phyloP scores from a whole-genome alignment of 163 green algal species.

The Chlorella variabilis region DNA sequence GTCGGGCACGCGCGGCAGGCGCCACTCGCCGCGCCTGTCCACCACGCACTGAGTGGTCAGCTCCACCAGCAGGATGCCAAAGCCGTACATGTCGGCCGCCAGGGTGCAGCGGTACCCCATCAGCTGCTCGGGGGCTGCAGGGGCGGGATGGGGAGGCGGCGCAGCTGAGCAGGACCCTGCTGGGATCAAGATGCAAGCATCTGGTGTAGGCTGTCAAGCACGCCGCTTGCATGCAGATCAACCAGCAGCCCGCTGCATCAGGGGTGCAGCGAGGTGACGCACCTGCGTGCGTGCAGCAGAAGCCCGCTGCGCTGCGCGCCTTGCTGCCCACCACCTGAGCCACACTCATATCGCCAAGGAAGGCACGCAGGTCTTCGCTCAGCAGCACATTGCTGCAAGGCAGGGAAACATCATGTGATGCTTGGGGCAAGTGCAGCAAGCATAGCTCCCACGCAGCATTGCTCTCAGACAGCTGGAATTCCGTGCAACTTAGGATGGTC shows the following conservation, averaged over 20 bases:
- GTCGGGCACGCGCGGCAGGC: background rate
- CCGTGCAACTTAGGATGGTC: no score
- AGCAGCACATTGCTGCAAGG: constrained; percentile 18
- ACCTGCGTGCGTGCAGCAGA: background rate
- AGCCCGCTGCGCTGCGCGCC: background rate
- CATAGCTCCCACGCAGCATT: no score
- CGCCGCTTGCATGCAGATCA: no score
- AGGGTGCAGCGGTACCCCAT: background rate
- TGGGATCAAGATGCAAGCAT: no score
- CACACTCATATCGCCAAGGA: background rate
- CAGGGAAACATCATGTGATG: background rate
- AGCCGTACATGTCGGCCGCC: constrained; percentile 12
- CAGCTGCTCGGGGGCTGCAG: constrained; percentile 20
- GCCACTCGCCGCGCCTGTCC: background rate
- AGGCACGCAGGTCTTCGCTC: background rate
- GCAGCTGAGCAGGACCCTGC: no score
- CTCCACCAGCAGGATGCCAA: background rate
- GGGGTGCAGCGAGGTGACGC: background rate
- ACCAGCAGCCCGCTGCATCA: no score
- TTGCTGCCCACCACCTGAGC: background rate
- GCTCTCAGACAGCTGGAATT: no score
- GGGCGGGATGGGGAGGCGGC: background rate
- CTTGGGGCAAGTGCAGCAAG: no score
- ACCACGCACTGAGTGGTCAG: background rate
- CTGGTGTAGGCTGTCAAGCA: no score